phyloP scores from a whole-genome alignment of 495 filamentous ascomycete genomes.

The Daldinia grandis region DNA sequence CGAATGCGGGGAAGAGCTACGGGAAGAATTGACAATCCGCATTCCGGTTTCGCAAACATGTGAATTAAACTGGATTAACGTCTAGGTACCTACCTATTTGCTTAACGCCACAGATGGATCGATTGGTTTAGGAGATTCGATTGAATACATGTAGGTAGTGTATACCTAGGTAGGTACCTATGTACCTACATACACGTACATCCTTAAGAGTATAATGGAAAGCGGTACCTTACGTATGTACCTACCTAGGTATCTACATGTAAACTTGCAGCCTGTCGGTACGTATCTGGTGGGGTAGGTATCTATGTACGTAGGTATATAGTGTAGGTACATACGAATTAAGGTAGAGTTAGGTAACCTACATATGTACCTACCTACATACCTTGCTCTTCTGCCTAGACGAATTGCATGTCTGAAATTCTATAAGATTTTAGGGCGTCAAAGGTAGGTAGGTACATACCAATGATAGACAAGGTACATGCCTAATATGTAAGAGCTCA shows the following conservation, averaged over 20 bases:
- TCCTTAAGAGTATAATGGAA: neutral
- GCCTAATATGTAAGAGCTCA: neutral
- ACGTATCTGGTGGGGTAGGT: neutral
- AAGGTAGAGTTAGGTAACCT: no score
- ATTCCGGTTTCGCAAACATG: constrained; percentile 37
- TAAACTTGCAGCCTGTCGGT: neutral
- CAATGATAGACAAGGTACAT: neutral
- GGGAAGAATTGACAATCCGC: constrained; percentile 31
- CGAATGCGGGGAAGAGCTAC: constrained; percentile 31
- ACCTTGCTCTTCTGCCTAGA: neutral
- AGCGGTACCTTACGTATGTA: neutral
- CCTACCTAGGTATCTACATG: no score
- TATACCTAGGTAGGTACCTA: no score
- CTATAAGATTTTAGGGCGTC: constrained; percentile 4
- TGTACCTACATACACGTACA: no score
- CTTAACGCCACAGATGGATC: neutral
- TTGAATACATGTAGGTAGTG: neutral
- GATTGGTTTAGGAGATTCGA: neutral
- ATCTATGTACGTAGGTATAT: no score
- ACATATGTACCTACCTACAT: no score
- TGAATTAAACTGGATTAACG: constrained; percentile 2
- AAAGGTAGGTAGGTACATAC: neutral
- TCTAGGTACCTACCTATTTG: neutral
- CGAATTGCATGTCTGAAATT: neutral
- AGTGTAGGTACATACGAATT: neutral